A percentile compares a stretch with the other conserved stretches of the same genome.
phyloP scores from a whole-genome alignment of 129 eudicot genomes.

The Heracleum sosnowskyi region DNA sequence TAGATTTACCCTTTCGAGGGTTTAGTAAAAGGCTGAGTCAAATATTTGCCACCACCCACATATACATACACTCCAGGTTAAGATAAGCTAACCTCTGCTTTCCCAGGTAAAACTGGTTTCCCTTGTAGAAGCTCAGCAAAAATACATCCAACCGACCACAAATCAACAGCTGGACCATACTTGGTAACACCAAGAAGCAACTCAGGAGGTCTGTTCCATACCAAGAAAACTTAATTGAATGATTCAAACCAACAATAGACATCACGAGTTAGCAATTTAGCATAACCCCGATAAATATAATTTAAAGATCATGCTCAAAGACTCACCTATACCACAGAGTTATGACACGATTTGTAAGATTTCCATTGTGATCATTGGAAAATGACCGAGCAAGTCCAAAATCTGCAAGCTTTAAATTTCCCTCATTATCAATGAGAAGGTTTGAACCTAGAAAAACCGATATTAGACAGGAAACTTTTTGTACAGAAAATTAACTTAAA shows the following conservation, averaged over 20 bases:
- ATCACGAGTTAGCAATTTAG: neutral
- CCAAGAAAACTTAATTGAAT: neutral
- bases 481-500: neutral
- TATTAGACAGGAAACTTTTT: neutral
- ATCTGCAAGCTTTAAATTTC: conserved; percentile 61
- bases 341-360: conserved; percentile 58
- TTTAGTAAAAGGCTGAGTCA: neutral
- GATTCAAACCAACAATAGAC: neutral
- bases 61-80: neutral
- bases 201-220: conserved; percentile 47
- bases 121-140: conserved; percentile 67
- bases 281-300: neutral
- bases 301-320: neutral
- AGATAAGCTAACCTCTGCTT: conserved; percentile 36
- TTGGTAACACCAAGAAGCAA: conserved; percentile 58
- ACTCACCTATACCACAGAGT: conserved; percentile 58
- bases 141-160: conserved; percentile 76
- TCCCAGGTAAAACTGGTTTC: conserved; percentile 56
- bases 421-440: conserved; percentile 59
- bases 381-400: conserved; percentile 66
- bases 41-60: neutral
- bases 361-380: conserved; percentile 57
- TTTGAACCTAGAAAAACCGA: conserved; percentile 40
- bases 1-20: neutral
- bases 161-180: conserved; percentile 72